Conservation (phyloP, 176 grass and related monocot species). For the Carex littledalei region DNA sequence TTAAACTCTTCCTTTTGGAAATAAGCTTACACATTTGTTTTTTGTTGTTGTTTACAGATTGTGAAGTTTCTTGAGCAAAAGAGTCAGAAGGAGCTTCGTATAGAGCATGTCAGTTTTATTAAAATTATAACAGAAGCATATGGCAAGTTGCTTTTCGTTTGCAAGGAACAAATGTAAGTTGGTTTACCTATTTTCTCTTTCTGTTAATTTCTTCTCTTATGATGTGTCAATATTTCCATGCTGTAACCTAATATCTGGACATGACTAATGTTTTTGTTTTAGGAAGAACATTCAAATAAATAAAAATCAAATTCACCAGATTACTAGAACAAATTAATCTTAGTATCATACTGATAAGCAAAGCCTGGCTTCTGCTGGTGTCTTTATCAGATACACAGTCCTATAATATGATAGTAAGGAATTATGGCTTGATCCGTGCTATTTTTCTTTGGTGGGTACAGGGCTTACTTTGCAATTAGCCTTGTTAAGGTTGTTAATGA, state of each 20-base stretch:
- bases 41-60: conserved; percentile 47
- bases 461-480: conserved; percentile 94
- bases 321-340: not conserved
- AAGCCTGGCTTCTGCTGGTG: not conserved
- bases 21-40: conserved; percentile 9
- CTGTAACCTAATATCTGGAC: conserved; percentile 1
- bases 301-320: not conserved
- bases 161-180: conserved; percentile 95
- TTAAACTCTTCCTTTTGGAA: conserved; percentile 6
- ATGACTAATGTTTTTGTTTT: conserved; percentile 12
- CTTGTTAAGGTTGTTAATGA: conserved; percentile 80
- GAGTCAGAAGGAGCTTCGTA: conserved; percentile 71
- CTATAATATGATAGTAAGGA: not conserved
- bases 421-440: not conserved
- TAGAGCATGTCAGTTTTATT: conserved; percentile 69
- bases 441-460: conserved; percentile 27
- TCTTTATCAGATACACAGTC: not conserved
- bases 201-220: conserved; percentile 10
- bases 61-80: conserved; percentile 89
- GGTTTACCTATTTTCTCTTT: not conserved
- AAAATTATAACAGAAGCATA: conserved; percentile 93
- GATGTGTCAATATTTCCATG: not conserved
- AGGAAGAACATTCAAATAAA: not conserved
- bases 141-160: conserved; percentile 82
- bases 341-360: not conserved